phyloP scores from a whole-genome alignment of 2,329 filamentous ascomycete species.

The Cercospora beticola region DNA sequence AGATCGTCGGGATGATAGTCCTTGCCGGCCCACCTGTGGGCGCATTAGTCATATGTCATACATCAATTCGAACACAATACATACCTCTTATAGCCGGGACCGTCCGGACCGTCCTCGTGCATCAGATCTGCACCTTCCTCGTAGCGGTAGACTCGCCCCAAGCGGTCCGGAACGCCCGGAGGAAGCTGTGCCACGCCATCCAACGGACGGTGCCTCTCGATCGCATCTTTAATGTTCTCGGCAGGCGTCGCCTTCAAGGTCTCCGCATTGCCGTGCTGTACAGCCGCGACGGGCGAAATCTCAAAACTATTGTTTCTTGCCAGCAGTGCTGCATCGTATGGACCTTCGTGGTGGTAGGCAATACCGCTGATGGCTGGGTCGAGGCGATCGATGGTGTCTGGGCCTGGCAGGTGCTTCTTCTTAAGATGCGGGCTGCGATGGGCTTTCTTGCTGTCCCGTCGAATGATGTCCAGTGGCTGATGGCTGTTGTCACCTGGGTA shows the following conservation, averaged over 20 bases:
- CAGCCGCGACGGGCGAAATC: conserved; percentile 72
- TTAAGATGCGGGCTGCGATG: conserved; percentile 65
- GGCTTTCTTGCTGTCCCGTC: conserved; percentile 63
- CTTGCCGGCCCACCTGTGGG: conserved; percentile 26
- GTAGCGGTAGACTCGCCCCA: conserved; percentile 72
- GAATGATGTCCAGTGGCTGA: conserved; percentile 66
- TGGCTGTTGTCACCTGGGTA: conserved; percentile 65
- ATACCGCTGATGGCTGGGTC: conserved; percentile 64
- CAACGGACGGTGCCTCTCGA: conserved; percentile 72
- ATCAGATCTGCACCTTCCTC: conserved; percentile 85
- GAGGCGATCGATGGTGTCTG: conserved; percentile 78
- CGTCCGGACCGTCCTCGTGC: conserved; percentile 65
- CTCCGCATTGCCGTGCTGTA: conserved; percentile 69
- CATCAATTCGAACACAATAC: too few relatives aligned
- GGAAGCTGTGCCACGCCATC: conserved; percentile 79
- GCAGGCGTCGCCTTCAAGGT: conserved; percentile 76
- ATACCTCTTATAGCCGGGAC: conserved; percentile 76
- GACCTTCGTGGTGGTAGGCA: conserved; percentile 84
- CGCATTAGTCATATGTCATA: neutral
- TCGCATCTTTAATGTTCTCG: conserved; percentile 73
- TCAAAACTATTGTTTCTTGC: conserved; percentile 64
- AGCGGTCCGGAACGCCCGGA: conserved; percentile 65
- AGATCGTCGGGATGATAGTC: conserved; percentile 73
- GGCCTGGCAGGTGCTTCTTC: conserved; percentile 63
- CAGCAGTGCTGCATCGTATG: conserved; percentile 78